Evolutionary conservation across 2,329 filamentous ascomycete genomes (phyloP).

Genomic region (Clonostachys rosea): DNA sequence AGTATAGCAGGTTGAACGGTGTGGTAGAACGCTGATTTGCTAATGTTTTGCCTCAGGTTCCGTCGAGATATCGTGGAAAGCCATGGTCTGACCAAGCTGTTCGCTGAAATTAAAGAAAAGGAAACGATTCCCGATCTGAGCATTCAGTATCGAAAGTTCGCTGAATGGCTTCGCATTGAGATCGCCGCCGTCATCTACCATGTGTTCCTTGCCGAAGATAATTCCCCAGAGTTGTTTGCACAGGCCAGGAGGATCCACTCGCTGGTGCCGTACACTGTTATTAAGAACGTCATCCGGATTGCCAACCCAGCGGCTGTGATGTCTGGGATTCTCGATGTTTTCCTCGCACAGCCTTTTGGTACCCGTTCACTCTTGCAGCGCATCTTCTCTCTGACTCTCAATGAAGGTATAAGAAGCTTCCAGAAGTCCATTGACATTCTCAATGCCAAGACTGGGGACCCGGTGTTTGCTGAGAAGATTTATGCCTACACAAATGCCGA

Average conservation of each 20-base stretch:
- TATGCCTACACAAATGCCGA: conserved; percentile 72
- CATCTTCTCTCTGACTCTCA: conserved; percentile 87
- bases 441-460: conserved; percentile 73
- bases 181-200: conserved; percentile 96
- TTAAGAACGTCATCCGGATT: conserved; percentile 96
- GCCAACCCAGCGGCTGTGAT: conserved; percentile 96
- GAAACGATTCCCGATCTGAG: conserved; percentile 82
- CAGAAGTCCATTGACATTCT: conserved; percentile 84
- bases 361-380: conserved; percentile 86
- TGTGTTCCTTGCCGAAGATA: conserved; percentile 95
- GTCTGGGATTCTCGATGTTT: conserved; percentile 91
- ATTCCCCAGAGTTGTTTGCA: conserved; percentile 92
- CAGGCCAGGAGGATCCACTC: conserved; percentile 94
- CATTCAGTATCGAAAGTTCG: conserved; percentile 95
- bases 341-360: conserved; percentile 92
- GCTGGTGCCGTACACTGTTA: conserved; percentile 82
- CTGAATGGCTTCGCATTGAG: conserved; percentile 96
- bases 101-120: conserved; percentile 90
- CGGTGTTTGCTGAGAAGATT: conserved; percentile 74
- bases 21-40: neutral
- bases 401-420: conserved; percentile 83
- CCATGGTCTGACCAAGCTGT: conserved; percentile 87
- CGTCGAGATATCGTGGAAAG: conserved; percentile 62
- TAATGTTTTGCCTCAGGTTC: conserved; percentile 37
- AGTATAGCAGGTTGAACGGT: conserved; percentile 15